Evolutionary conservation across 1,139 yeast species (phyloP).

Genomic region (Candida tunisiensis): DNA sequence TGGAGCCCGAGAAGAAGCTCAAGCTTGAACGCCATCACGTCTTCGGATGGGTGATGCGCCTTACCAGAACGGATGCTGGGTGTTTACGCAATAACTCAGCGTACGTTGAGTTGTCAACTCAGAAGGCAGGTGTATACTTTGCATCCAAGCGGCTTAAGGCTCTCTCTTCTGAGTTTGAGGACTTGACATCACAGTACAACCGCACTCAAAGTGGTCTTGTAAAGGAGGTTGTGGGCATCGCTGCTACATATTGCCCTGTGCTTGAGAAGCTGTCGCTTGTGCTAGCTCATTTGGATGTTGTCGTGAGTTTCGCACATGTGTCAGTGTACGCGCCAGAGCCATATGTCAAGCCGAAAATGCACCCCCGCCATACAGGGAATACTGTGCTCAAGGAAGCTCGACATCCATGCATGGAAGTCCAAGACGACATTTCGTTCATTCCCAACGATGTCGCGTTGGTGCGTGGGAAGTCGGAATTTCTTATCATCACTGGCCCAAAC

Average conservation of each 20-base stretch:
- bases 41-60: constrained; percentile 89
- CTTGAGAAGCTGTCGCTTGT: constrained; percentile 47
- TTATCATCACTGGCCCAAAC: constrained; percentile 89
- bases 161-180: constrained; percentile 42
- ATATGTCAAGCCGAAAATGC: constrained; percentile 54
- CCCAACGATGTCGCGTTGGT: constrained; percentile 61
- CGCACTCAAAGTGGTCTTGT: constrained; percentile 62
- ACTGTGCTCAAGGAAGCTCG: constrained; percentile 55
- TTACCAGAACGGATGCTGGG: constrained; percentile 78
- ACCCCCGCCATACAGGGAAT: constrained; percentile 27
- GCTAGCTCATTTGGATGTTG: constrained; percentile 66
- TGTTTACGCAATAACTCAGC: constrained; percentile 45
- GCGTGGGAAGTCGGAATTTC: constrained; percentile 41
- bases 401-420: constrained; percentile 89
- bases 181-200: constrained; percentile 50
- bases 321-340: constrained; percentile 74
- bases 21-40: constrained; percentile 74
- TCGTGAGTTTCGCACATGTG: constrained; percentile 72
- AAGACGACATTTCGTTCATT: constrained; percentile 74
- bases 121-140: constrained; percentile 87
- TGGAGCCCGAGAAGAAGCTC: constrained; percentile 75
- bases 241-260: constrained; percentile 67
- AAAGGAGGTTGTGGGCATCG: constrained; percentile 62
- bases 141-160: constrained; percentile 49
- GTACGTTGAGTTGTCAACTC: constrained; percentile 72